Base-by-base conservation (phyloP, 306 rosid species). In the Medicago truncatula region DNA sequence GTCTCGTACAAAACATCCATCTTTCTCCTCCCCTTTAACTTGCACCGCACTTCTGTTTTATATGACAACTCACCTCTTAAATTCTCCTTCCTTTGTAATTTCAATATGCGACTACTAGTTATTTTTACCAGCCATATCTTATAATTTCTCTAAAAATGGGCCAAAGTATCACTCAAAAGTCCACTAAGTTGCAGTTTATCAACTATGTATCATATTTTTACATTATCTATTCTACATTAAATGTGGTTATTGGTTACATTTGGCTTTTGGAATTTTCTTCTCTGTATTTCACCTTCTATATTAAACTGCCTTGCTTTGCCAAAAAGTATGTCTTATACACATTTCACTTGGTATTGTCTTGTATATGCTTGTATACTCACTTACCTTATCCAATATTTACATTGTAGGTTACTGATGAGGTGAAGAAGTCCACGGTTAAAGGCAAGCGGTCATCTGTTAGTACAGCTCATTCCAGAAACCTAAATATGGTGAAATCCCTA, bases 371-470 rank as follows among this genome's bases (percentile, higher is more conserved):
- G 41, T 71, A 36, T 74, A 25, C 79, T 76, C 57, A 69, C 78
- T 83, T 58, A 70, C 46, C 50, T 56, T 69, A 25, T 77, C 62
- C 16, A 43, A 75, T 39, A 62, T 83, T 76, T 76, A 83, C 75
- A 70, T 79, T 82, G 76, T 81, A 90, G 97, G 86, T 79, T 76
- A 75, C 76, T 69, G 89, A 85, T 34, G 88, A 88, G 85, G 85
- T 69, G 69, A 86, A 85, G 80, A 90, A 83, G 74, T 81, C 84
- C 50, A 49, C 71, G 69, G 84, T 57, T 80, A 92, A 90, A 84
- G 92, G 95, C 60, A 90, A 89, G 81, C 89, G 89, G 20, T 81
- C 93, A 46, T 86, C 96, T 82, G 81, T 87, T 68, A 67, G 47
- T 76, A 47, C 88, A 40, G 65, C 82, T n/a, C 87, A 76, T 63